phyloP scores from a whole-genome alignment of 73 alveolate species.

The Tetrahymena malaccensis region DNA sequence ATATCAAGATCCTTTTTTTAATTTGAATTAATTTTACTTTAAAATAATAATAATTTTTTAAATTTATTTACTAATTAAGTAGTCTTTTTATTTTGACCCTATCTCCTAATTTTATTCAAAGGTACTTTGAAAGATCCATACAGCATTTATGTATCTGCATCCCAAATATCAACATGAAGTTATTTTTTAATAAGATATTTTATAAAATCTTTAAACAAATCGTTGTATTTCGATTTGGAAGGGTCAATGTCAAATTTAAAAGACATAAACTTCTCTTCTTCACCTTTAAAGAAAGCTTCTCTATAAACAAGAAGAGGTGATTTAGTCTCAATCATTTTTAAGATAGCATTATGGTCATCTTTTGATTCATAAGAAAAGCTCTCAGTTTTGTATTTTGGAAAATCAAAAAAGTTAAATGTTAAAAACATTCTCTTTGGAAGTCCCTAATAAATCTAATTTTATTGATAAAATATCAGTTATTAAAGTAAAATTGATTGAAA shows the following conservation, averaged over 20 bases:
- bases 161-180: background rate
- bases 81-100: background rate
- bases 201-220: background rate
- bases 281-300: background rate
- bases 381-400: background rate
- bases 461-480: no score
- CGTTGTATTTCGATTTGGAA: background rate
- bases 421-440: background rate
- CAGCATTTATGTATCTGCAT: background rate
- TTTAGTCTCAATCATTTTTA: background rate
- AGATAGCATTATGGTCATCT: background rate
- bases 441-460: background rate
- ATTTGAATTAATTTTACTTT: background rate
- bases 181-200: background rate
- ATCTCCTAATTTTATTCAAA: background rate
- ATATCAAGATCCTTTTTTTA: background rate
- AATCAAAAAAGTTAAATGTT: background rate
- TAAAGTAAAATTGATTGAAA: no score
- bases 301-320: background rate
- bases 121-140: background rate
- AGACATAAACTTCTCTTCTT: background rate
- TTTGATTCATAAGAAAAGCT: background rate
- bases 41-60: background rate
- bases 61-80: background rate
- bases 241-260: background rate